Conservation (phyloP, 2,329 filamentous ascomycete species). For the Bipolaris cookei region DNA sequence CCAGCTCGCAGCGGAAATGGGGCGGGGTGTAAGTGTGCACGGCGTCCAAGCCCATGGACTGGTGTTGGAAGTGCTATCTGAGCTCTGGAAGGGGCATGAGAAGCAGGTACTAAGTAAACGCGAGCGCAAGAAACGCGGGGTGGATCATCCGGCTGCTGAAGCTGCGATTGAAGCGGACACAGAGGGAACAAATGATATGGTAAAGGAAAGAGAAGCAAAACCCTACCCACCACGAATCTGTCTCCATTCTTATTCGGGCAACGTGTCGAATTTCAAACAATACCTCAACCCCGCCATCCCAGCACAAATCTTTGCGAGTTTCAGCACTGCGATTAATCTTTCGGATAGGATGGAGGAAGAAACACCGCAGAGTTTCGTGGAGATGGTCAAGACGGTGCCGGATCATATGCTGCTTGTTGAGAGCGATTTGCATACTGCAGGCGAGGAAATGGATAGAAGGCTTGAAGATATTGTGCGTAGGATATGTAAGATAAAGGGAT, state of each 20-base stretch:
- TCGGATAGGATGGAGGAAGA: conserved; percentile 55
- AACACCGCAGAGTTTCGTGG: conserved; percentile 62
- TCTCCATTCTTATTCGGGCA: conserved; percentile 89
- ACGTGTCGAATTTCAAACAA: conserved; percentile 74
- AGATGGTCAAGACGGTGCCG: conserved; percentile 74
- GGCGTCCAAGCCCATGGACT: conserved; percentile 78
- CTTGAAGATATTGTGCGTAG: conserved; percentile 77
- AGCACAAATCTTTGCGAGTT: conserved; percentile 82
- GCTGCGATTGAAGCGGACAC: conserved; percentile 10
- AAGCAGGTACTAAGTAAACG: conserved; percentile 65
- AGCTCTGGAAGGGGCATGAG: conserved; percentile 75
- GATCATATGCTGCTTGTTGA: conserved; percentile 82
- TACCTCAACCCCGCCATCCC: conserved; percentile 78
- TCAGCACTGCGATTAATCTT: conserved; percentile 84
- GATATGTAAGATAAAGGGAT: conserved; percentile 79
- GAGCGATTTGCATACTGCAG: conserved; percentile 87
- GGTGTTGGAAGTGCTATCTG: conserved; percentile 68
- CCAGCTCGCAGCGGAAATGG: conserved; percentile 70
- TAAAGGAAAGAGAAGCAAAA: conserved; percentile 23
- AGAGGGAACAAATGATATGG: not conserved
- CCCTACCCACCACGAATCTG: conserved; percentile 87
- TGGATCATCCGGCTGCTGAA: conserved; percentile 23
- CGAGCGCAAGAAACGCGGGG: conserved; percentile 53
- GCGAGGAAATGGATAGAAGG: conserved; percentile 76
- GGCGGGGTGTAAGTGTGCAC: conserved; percentile 71